A percentile compares a stretch with the other conserved stretches of the same genome.
Conservation (phyloP, 495 filamentous ascomycete genomes). For the Chaetomidium leptoderma region DNA sequence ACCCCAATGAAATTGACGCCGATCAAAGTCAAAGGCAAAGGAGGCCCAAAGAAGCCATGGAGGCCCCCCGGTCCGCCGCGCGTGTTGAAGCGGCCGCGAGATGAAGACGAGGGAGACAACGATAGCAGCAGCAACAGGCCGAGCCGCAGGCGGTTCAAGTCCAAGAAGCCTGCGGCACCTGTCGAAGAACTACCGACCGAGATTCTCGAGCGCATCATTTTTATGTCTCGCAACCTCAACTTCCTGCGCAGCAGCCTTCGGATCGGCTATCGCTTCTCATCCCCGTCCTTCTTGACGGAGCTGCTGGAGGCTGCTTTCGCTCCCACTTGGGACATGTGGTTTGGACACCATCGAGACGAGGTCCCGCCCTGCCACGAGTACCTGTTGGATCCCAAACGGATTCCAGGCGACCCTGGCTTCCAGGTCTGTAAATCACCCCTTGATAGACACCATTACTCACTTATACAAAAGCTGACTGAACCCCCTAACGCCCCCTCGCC, state of each 20-base stretch:
- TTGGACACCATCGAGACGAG: conserved; percentile 14
- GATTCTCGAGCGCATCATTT: conserved; percentile 41
- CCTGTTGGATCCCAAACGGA: conserved; percentile 4
- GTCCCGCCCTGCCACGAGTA: conserved; percentile 10
- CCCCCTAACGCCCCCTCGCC: not conserved
- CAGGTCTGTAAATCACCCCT: conserved; percentile 27
- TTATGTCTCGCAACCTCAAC: conserved; percentile 37
- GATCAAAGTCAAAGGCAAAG: conserved; percentile 27
- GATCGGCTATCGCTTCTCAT: conserved; percentile 36
- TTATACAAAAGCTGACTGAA: not conserved
- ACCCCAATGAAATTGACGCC: conserved; percentile 24
- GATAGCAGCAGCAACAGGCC: not conserved
- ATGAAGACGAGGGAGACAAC: conserved; percentile 2
- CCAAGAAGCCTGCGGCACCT: conserved; percentile 22
- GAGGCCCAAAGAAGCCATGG: conserved; percentile 15
- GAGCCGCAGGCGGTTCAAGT: conserved; percentile 8
- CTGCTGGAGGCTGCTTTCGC: conserved; percentile 34
- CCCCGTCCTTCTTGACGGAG: conserved; percentile 22
- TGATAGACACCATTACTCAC: not conserved
- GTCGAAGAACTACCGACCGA: conserved; percentile 41
- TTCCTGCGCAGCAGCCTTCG: conserved; percentile 34
- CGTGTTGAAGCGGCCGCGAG: conserved; percentile 4
- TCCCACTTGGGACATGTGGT: conserved; percentile 39
- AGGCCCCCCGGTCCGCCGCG: conserved; percentile 17
- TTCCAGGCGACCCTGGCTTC: conserved; percentile 31